Conservation (phyloP, 495 filamentous ascomycete species). For the Hypoxylon fragiforme region DNA sequence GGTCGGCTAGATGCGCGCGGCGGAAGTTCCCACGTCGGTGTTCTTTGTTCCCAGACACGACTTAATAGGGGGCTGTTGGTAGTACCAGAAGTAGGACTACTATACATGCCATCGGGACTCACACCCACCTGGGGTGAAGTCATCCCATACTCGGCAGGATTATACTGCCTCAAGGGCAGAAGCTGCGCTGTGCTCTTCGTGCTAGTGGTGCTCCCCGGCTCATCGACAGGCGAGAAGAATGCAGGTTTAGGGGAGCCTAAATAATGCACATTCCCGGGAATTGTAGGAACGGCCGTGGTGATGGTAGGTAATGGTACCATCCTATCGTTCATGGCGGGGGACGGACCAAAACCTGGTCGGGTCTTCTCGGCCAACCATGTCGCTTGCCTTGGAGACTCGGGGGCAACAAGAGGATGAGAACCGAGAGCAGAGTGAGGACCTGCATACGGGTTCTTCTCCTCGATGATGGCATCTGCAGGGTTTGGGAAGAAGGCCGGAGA, state of each 20-base stretch:
- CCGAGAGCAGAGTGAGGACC: conserved; percentile 19
- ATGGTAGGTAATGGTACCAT: conserved; percentile 21
- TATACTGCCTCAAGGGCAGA: conserved; percentile 41
- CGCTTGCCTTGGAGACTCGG: conserved; percentile 12
- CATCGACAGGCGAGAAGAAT: conserved; percentile 38
- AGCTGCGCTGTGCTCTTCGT: conserved; percentile 43
- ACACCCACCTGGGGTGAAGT: conserved; percentile 21
- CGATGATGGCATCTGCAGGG: conserved; percentile 14
- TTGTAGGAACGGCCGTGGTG: conserved; percentile 30
- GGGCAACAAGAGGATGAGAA: conserved; percentile 26
- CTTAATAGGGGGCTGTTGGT: conserved; percentile 41
- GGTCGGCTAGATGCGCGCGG: conserved; percentile 18
- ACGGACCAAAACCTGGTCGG: not conserved
- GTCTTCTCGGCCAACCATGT: conserved; percentile 8
- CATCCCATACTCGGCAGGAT: conserved; percentile 46
- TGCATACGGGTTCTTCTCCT: conserved; percentile 30
- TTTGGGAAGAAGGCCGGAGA: conserved; percentile 46
- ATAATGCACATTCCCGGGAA: conserved; percentile 37
- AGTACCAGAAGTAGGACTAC: conserved; percentile 39
- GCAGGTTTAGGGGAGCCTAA: conserved; percentile 37
- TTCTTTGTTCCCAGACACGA: conserved; percentile 30
- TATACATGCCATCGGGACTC: conserved; percentile 24
- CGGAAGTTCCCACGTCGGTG: conserved; percentile 19
- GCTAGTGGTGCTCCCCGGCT: conserved; percentile 39
- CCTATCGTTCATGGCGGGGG: conserved; percentile 2